Base-by-base conservation (phyloP, 306 rosid species). In the Crotalaria pallida region DNA sequence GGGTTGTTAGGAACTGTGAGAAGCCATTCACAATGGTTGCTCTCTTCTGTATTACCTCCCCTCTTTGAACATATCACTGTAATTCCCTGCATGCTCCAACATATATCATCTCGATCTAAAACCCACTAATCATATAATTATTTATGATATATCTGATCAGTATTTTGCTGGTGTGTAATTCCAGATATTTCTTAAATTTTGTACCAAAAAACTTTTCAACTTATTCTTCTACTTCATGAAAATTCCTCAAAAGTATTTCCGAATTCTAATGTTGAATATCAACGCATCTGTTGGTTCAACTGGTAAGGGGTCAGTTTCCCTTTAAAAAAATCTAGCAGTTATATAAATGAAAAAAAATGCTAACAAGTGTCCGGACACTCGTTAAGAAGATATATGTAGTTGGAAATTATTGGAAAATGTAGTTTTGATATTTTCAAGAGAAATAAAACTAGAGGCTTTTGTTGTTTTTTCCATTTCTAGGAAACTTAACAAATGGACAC, bases 1-100 rank as follows among this genome's bases (percentile, higher is more conserved):
- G 96, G 91, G 43, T 64, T 86, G 1, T 57, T 57, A 2, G 82
- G 88, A 79, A 87, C 97, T 4, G 96, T 89, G 3, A 17, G 85
- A 73, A 91, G 92, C 97, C 99, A 89, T 67, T 89, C 99, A 76
- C 77, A 69, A 70, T 94, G 99, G 83, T 80, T 79, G 16, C 70
- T 75, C 51, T 77, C 74, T 15, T 80, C 61, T 2, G 86, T 77
- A 69, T 85, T 86, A 22, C 99, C 99, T 73, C 99, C 99, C 50
- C 74, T 89, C 60, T 83, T 94, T 17, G 81, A 82, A 73, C 87
- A 80, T 70, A 91, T 86, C 47, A 94, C 95, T 1, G 84, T 88
- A 16, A 91, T 83, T 66, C 96, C 97, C 99, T 92, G 86, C 72
- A 75, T 72, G 12, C 50, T 44, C 47, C 64, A 36, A 23, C n/a